phyloP scores from a whole-genome alignment of 2,329 filamentous ascomycete genomes.

The Colletotrichum siamense region DNA sequence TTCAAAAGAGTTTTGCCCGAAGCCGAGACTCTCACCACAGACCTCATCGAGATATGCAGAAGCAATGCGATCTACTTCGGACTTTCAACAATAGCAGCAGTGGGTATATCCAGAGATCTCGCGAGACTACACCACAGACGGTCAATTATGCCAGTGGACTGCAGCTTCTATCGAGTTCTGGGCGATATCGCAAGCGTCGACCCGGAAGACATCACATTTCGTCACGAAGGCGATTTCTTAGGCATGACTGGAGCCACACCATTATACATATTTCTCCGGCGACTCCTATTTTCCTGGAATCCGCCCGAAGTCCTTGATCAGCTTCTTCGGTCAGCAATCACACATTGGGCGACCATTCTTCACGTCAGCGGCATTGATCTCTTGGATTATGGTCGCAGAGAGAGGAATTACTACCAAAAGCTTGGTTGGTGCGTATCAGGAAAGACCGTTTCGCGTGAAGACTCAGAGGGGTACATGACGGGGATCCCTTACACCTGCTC shows the following conservation, averaged over 20 bases:
- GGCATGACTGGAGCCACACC: rapidly evolving
- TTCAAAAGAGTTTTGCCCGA: not conserved
- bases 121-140: rapidly evolving
- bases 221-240: rapidly evolving
- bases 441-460: rapidly evolving
- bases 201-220: not conserved
- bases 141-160: not conserved
- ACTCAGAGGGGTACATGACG: rapidly evolving
- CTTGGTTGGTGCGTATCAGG: rapidly evolving
- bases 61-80: too few relatives aligned
- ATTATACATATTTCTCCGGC: rapidly evolving
- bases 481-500: not conserved
- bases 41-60: rapidly evolving
- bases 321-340: not conserved
- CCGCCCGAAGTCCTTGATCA: not conserved
- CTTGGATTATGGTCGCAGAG: rapidly evolving
- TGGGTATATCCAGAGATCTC: rapidly evolving
- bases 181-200: rapidly evolving
- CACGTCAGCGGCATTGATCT: not conserved
- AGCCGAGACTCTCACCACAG: not conserved
- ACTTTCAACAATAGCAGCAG: rapidly evolving
- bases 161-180: not conserved
- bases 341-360: not conserved
- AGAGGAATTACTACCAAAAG: rapidly evolving
- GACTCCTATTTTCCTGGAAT: rapidly evolving